These are phyloP conservation scores for Boletellus ananiceps DNA, from an alignment of 768 basidiomycete genomes.

Conservation along the genomic window DNA sequence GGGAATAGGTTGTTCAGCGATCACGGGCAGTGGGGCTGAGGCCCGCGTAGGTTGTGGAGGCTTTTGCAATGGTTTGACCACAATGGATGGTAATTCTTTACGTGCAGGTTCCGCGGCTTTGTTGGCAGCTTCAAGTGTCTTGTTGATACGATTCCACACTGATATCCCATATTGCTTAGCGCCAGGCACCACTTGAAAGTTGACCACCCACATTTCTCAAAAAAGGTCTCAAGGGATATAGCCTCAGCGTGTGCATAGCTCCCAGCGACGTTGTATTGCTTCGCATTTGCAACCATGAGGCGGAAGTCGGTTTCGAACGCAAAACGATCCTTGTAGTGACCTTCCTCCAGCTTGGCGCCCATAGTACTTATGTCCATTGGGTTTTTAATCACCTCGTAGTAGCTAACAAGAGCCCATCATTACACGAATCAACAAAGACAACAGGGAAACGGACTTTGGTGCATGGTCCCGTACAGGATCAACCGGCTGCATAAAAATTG, in stretches of 20 bases:
- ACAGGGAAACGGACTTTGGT: slow-evolving; percentile 54
- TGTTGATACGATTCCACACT: slow-evolving; percentile 89
- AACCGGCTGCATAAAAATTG: slow-evolving; percentile 82
- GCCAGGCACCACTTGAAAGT: background rate
- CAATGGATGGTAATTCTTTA: slow-evolving; percentile 24
- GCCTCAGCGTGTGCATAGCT: slow-evolving; percentile 75
- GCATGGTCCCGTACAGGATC: slow-evolving; percentile 92
- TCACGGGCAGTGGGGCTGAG: slow-evolving; percentile 2
- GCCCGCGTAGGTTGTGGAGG: slow-evolving; percentile 11
- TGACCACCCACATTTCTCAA: slow-evolving; percentile 71
- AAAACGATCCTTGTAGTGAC: slow-evolving; percentile 80
- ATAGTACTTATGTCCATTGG: slow-evolving; percentile 96
- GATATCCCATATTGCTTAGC: slow-evolving; percentile 6
- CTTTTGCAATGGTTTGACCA: slow-evolving; percentile 21
- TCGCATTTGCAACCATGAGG: slow-evolving; percentile 85
- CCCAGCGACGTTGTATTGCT: slow-evolving; percentile 72
- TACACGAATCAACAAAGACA: slow-evolving; percentile 4
- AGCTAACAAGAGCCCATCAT: slow-evolving; percentile 44
- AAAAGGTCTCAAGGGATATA: slow-evolving; percentile 68
- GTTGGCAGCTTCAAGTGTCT: slow-evolving; percentile 69
- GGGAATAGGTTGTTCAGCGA: slow-evolving; percentile 34
- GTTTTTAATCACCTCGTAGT: slow-evolving; percentile 83
- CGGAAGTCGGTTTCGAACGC: slow-evolving; percentile 84
- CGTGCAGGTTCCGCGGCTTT: slow-evolving; percentile 34
- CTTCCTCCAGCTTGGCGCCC: slow-evolving; percentile 78